Evolutionary conservation across 768 basidiomycete species (phyloP).

Genomic region (Coprinellus micaceus): DNA sequence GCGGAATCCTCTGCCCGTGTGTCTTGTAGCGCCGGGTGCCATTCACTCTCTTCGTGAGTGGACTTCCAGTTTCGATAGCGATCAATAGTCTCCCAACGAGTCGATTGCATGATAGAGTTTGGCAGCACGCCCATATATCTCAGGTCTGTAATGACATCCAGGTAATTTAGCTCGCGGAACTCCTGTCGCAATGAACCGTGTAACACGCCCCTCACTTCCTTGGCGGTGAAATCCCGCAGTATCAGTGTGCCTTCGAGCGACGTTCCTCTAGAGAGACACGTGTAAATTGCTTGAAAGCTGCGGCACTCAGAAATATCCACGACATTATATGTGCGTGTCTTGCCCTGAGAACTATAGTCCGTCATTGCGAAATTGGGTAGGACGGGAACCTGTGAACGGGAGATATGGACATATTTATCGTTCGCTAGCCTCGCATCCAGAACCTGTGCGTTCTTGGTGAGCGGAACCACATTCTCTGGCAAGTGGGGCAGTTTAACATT

Average conservation of each 20-base stretch:
- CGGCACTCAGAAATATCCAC: constrained; percentile 21
- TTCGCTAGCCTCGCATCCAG: constrained; percentile 14
- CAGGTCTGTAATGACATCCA: background rate
- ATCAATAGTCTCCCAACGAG: background rate
- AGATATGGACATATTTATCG: constrained; percentile 15
- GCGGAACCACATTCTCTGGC: constrained; percentile 29
- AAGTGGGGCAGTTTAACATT: constrained; percentile 20
- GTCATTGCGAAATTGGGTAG: constrained; percentile 31
- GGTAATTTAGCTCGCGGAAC: background rate
- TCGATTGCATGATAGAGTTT: background rate
- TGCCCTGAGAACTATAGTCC: constrained; percentile 30
- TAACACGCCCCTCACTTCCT: constrained; percentile 13
- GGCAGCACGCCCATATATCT: background rate
- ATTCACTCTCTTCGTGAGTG: background rate
- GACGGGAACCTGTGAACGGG: constrained; percentile 20
- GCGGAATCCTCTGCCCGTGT: background rate
- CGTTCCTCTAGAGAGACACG: constrained; percentile 30
- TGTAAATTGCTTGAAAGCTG: constrained; percentile 20
- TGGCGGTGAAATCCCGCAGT: constrained; percentile 4
- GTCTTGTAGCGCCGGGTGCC: too few species aligned
- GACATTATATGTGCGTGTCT: constrained; percentile 23
- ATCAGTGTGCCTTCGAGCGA: constrained; percentile 24
- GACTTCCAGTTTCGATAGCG: background rate
- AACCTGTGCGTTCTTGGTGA: constrained; percentile 7
- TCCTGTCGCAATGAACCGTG: constrained; percentile 15